Conservation (phyloP, 331 rosid genomes). For the Malus hybrid region DNA sequence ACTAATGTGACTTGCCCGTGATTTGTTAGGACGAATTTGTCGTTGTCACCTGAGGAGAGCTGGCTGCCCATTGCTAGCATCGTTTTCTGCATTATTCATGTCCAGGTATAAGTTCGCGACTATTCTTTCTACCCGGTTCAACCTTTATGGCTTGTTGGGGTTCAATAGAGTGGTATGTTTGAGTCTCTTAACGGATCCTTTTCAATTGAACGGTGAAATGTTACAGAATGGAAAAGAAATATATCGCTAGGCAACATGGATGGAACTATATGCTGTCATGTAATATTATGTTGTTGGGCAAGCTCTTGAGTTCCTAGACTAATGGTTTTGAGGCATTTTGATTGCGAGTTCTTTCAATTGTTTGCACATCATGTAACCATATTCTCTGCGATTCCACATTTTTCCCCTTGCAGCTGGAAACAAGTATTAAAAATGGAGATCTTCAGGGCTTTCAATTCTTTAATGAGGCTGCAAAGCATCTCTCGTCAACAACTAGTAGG, state of each 20-base stretch:
- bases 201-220: not conserved
- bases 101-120: conserved; percentile 50
- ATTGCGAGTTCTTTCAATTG: not conserved
- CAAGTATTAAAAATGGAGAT: conserved; percentile 84
- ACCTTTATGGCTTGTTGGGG: not conserved
- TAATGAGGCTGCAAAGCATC: conserved; percentile 30
- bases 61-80: conserved; percentile 95
- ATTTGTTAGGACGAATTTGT: conserved; percentile 63
- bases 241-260: not conserved
- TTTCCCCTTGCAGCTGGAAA: conserved; percentile 55
- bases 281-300: too few relatives aligned
- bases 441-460: conserved; percentile 61
- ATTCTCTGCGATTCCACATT: not conserved
- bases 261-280: too few relatives aligned
- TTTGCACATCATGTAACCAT: not conserved
- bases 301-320: not conserved
- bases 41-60: conserved; percentile 79
- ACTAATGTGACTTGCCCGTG: not conserved
- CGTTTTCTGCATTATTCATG: conserved; percentile 68
- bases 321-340: not conserved
- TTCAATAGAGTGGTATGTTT: not conserved
- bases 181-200: not conserved
- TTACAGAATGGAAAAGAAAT: not conserved
- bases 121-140: not conserved
- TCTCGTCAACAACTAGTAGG: conserved; percentile 22